These are phyloP conservation scores for Phytomonas sp. DNA, from an alignment of 208 protist species.

Conservation along the genomic window DNA sequence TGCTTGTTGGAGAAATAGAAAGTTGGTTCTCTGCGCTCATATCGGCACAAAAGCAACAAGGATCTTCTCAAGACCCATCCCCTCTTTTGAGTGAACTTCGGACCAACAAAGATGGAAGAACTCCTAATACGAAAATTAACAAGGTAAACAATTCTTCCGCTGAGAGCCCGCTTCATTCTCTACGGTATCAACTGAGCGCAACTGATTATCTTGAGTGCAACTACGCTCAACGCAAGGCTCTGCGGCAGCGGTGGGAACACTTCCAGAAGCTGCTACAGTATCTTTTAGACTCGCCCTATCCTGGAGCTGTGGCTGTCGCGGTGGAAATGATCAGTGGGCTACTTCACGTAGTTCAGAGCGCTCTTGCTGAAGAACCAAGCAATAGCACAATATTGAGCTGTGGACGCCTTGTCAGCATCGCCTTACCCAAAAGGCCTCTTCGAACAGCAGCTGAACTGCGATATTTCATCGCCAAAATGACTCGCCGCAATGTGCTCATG, in stretches of 20 bases:
- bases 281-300: slow-evolving; percentile 31
- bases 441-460: slow-evolving; percentile 34
- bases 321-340: slow-evolving; percentile 41
- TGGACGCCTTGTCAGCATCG: slow-evolving; percentile 12
- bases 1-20: slow-evolving; percentile 21
- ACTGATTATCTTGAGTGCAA: slow-evolving; percentile 25
- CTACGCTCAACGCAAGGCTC: slow-evolving; percentile 18
- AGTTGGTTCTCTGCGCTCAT: slow-evolving; percentile 26
- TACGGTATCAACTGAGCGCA: slow-evolving; percentile 6
- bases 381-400: background rate
- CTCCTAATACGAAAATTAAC: background rate
- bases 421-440: slow-evolving; percentile 19
- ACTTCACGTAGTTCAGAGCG: slow-evolving; percentile 27
- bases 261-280: slow-evolving; percentile 31
- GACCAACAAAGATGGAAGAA: background rate
- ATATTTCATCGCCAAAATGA: slow-evolving; percentile 25
- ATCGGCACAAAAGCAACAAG: background rate
- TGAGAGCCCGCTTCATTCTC: background rate
- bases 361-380: slow-evolving; percentile 9
- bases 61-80: background rate
- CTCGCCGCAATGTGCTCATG: slow-evolving; percentile 40
- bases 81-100: background rate
- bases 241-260: slow-evolving; percentile 35
- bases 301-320: slow-evolving; percentile 40
- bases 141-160: background rate